Evolutionary conservation across 345 rosid genomes (phyloP).

Genomic region (Viola odorata): DNA sequence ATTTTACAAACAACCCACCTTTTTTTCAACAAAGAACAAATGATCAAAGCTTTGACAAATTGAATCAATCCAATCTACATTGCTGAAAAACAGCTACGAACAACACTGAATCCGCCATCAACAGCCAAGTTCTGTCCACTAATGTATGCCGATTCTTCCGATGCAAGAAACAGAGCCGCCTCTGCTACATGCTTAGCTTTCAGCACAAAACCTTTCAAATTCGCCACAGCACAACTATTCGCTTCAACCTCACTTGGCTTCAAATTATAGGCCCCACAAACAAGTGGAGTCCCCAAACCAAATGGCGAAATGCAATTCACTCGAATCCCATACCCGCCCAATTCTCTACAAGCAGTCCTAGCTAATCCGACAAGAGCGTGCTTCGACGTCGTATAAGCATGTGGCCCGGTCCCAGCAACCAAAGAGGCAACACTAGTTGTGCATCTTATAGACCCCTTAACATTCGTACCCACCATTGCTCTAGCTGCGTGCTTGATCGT

Average conservation of each 20-base stretch:
- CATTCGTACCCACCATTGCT: conserved; percentile 56
- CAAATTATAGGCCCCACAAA: conserved; percentile 48
- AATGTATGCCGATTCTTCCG: conserved; percentile 72
- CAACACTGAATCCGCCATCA: conserved; percentile 84
- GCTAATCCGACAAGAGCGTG: conserved; percentile 76
- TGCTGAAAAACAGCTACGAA: conserved; percentile 24
- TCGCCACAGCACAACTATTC: conserved; percentile 31
- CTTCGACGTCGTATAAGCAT: conserved; percentile 70
- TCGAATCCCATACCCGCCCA: conserved; percentile 77
- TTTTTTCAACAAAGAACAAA: too few species aligned
- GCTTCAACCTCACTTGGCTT: conserved; percentile 45
- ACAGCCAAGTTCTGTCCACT: conserved; percentile 83
- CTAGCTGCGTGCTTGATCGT: conserved; percentile 78
- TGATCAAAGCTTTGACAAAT: too few species aligned
- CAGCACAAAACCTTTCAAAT: conserved; percentile 61
- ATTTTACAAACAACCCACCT: not conserved
- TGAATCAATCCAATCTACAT: not conserved
- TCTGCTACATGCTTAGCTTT: conserved; percentile 78
- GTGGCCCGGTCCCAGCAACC: conserved; percentile 64
- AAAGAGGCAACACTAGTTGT: conserved; percentile 59
- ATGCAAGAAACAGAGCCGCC: conserved; percentile 78
- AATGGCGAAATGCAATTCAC: conserved; percentile 80
- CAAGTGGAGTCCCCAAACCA: conserved; percentile 77
- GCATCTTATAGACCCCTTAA: conserved; percentile 77
- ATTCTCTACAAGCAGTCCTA: conserved; percentile 61